Evolutionary conservation across 2,329 filamentous ascomycete genomes (phyloP).

Genomic region (Cadophora luteo-olivacea): DNA sequence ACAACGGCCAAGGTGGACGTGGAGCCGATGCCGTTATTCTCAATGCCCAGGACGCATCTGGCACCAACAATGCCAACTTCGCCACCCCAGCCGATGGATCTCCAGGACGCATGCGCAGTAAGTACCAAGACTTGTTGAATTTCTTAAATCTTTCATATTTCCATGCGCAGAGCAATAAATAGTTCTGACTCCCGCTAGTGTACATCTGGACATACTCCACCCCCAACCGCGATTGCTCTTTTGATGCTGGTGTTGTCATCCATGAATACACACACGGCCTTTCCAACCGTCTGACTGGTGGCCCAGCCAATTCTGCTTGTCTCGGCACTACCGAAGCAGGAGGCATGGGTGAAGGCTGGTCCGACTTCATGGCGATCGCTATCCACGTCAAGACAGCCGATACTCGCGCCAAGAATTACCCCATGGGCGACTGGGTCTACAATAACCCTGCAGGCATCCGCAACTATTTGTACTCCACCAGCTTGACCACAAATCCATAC

Average conservation of each 20-base stretch:
- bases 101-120: slow-evolving; percentile 56
- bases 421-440: slow-evolving; percentile 58
- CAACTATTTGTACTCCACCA: slow-evolving; percentile 58
- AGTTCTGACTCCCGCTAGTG: slow-evolving; percentile 47
- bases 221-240: slow-evolving; percentile 48
- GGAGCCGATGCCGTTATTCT: slow-evolving; percentile 61
- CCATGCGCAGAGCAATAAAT: no score
- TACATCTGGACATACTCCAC: slow-evolving; percentile 59
- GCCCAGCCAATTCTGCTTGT: slow-evolving; percentile 52
- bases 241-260: slow-evolving; percentile 65
- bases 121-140: not conserved
- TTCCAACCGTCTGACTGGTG: slow-evolving; percentile 52
- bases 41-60: slow-evolving; percentile 62
- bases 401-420: slow-evolving; percentile 53
- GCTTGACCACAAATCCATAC: slow-evolving; percentile 55
- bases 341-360: slow-evolving; percentile 66
- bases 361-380: slow-evolving; percentile 61
- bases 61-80: slow-evolving; percentile 64
- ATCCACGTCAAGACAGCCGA: slow-evolving; percentile 54
- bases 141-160: no score
- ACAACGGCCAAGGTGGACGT: slow-evolving; percentile 58
- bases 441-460: slow-evolving; percentile 55
- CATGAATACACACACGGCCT: slow-evolving; percentile 63
- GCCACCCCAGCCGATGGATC: slow-evolving; percentile 59
- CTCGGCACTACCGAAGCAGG: slow-evolving; percentile 55